These are phyloP conservation scores for Helminthosporium solani DNA, from an alignment of 2,329 filamentous ascomycete genomes.

Conservation along the genomic window DNA sequence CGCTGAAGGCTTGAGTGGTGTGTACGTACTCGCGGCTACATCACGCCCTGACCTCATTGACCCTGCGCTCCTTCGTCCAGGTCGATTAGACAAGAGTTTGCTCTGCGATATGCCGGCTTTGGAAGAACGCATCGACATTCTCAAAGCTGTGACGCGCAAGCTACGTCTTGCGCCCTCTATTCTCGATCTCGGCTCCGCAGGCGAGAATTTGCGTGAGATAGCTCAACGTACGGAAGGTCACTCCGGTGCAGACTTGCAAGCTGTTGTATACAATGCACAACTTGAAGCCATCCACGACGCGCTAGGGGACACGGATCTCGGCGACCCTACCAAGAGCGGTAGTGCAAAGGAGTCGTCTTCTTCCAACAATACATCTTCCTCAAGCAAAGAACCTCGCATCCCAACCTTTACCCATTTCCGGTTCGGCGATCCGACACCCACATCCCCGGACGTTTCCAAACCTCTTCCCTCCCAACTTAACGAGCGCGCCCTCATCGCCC, in stretches of 20 bases:
- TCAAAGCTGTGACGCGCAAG: conserved; percentile 79
- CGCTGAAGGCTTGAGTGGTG: conserved; percentile 88
- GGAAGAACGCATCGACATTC: conserved; percentile 84
- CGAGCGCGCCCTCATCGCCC: conserved; percentile 74
- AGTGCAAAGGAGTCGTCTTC: conserved; percentile 33
- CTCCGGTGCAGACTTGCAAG: conserved; percentile 91
- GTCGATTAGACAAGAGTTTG: conserved; percentile 88
- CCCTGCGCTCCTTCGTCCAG: conserved; percentile 85
- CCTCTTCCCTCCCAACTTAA: conserved; percentile 60
- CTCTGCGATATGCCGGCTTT: conserved; percentile 83
- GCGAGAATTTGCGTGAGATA: conserved; percentile 63
- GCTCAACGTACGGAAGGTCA: conserved; percentile 82
- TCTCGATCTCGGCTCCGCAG: conserved; percentile 42
- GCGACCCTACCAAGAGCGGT: conserved; percentile 30
- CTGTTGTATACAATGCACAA: conserved; percentile 92
- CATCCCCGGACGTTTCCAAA: conserved; percentile 27
- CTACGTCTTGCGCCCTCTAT: conserved; percentile 71
- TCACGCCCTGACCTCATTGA: conserved; percentile 93
- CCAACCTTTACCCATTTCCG: conserved; percentile 66
- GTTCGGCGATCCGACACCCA: conserved; percentile 61
- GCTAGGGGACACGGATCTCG: conserved; percentile 60
- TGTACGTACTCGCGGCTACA: conserved; percentile 95
- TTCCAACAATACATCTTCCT: conserved; percentile 7
- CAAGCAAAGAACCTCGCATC: conserved; percentile 25
- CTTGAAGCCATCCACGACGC: conserved; percentile 96